Percentiles rank a stretch among this genome's conserved stretches.
Conservation (phyloP, 108 stramenopile genomes). For the Nannochloropsis oceanica region DNA sequence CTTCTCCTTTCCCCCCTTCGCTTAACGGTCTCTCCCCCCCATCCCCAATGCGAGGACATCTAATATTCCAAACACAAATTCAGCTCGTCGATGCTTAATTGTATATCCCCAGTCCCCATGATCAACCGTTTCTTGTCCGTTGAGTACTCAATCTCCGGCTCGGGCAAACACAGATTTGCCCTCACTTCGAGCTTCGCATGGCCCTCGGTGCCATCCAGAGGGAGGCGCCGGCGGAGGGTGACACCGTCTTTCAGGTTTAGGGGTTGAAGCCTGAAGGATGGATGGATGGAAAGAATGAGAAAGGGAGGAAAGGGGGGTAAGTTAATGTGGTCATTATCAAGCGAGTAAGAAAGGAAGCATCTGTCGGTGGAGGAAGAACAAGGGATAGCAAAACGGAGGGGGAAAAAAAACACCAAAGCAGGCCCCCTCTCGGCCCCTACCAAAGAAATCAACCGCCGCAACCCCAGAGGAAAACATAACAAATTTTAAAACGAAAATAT, state of each 20-base stretch:
- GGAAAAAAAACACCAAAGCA: too few relatives aligned
- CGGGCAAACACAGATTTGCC: conserved; percentile 12
- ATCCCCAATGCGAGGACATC: neutral
- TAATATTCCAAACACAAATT: conserved; percentile 23
- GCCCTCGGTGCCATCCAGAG: conserved; percentile 17
- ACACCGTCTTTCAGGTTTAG: conserved; percentile 22
- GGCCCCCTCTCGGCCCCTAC: too few relatives aligned
- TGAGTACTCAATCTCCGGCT: conserved; percentile 20
- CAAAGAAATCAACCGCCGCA: too few relatives aligned
- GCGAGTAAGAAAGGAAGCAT: too few relatives aligned
- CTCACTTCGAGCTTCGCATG: conserved; percentile 26
- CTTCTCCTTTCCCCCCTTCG: too few relatives aligned
- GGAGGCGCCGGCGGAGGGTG: conserved; percentile 11
- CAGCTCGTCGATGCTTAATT: conserved; percentile 18
- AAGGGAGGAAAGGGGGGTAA: neutral
- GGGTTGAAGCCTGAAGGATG: neutral
- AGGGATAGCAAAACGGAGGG: too few relatives aligned
- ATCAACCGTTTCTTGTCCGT: conserved; percentile 22
- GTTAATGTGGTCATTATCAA: neutral
- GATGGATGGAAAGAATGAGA: neutral
- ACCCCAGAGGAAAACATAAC: too few relatives aligned
- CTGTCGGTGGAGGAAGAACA: too few relatives aligned
- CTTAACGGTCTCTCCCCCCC: too few relatives aligned
- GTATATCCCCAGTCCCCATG: conserved; percentile 19
- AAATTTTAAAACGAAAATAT: too few relatives aligned